A percentile compares a stretch with the other conserved stretches of the same genome.
Evolutionary conservation across 2,329 filamentous ascomycete genomes (phyloP).

Genomic region (Colletotrichum cereale): DNA sequence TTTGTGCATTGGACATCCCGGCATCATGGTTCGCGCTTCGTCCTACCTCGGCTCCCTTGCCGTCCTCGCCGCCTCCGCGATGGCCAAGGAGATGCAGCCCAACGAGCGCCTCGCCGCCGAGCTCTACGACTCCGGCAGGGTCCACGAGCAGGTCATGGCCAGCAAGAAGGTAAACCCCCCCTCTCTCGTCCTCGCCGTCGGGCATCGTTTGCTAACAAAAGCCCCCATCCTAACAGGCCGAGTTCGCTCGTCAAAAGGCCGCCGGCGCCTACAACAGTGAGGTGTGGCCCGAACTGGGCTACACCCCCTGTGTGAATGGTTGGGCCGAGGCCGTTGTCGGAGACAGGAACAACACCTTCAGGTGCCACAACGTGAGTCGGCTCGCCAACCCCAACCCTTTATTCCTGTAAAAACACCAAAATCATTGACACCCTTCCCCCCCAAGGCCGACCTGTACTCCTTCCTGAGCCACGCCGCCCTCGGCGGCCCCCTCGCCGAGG

Average conservation of each 20-base stretch:
- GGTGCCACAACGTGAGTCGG: constrained; percentile 57
- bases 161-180: constrained; percentile 34
- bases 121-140: constrained; percentile 39
- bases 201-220: background rate
- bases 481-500: constrained; percentile 55
- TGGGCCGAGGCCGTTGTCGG: constrained; percentile 58
- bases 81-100: constrained; percentile 40
- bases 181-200: background rate
- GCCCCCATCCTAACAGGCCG: constrained; percentile 4
- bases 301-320: constrained; percentile 57
- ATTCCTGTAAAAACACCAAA: background rate
- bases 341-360: constrained; percentile 61
- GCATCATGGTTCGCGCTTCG: constrained; percentile 39
- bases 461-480: constrained; percentile 67
- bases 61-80: constrained; percentile 40
- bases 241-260: constrained; percentile 37
- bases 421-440: background rate
- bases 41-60: constrained; percentile 39
- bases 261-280: constrained; percentile 47
- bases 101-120: constrained; percentile 39
- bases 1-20: constrained; percentile 16
- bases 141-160: constrained; percentile 40
- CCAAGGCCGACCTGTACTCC: constrained; percentile 64
- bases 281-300: constrained; percentile 53
- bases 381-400: background rate